Evolutionary conservation across 139 green algal species (phyloP).

Genomic region (Picochlorum sp.): DNA sequence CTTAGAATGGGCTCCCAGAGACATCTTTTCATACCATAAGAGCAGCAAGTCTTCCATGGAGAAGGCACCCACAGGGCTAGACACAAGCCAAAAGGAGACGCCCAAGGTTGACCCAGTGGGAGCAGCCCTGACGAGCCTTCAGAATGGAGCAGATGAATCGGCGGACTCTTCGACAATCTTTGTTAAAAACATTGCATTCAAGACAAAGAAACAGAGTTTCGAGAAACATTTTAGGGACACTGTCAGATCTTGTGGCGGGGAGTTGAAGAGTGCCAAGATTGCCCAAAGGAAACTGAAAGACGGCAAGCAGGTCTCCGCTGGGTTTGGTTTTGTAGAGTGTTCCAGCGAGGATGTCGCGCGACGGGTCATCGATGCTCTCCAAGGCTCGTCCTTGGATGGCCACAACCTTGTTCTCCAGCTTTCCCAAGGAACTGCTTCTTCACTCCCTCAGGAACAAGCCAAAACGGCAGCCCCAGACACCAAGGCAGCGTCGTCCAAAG

Average conservation of each 20-base stretch:
- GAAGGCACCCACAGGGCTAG: not conserved
- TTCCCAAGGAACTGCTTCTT: constrained; percentile 15
- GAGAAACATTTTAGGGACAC: constrained; percentile 62
- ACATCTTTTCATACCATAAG: constrained; percentile 51
- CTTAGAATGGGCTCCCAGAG: constrained; percentile 91
- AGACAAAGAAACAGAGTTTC: constrained; percentile 60
- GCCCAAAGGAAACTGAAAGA: constrained; percentile 42
- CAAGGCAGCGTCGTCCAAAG: constrained; percentile 8
- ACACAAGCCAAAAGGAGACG: constrained; percentile 1
- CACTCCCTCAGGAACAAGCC: not conserved
- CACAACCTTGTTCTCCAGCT: constrained; percentile 84
- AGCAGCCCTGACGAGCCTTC: not conserved
- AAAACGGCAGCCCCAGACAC: not conserved
- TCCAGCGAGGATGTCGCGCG: constrained; percentile 52
- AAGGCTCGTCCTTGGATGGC: constrained; percentile 77
- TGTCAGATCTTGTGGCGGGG: constrained; percentile 42
- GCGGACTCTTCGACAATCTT: constrained; percentile 55
- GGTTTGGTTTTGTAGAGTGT: constrained; percentile 91
- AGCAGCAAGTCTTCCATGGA: constrained; percentile 5
- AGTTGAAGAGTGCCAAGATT: constrained; percentile 45
- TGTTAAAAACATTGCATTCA: constrained; percentile 94
- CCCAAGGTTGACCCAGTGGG: not conserved
- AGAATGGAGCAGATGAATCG: constrained; percentile 17
- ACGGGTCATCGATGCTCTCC: constrained; percentile 52
- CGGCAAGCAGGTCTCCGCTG: constrained; percentile 50